phyloP scores from a whole-genome alignment of 2,329 filamentous ascomycete genomes.

The Alternaria gaisen region DNA sequence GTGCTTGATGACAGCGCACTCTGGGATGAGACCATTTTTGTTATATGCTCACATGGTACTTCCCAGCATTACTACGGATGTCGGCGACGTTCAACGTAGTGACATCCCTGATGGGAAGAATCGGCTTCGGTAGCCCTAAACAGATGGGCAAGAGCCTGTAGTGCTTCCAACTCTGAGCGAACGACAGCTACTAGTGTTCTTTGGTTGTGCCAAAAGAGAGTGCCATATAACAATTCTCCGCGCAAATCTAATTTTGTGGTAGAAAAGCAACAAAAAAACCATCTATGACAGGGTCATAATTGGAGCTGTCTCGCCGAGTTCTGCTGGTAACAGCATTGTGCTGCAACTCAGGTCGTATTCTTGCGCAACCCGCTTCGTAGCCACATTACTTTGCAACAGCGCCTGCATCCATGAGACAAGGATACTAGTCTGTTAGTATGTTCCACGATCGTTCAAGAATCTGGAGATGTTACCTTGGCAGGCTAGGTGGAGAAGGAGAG shows the following conservation, averaged over 20 bases:
- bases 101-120: neutral
- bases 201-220: neutral
- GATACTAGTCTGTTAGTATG: neutral
- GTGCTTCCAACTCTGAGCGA: neutral
- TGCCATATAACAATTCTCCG: neutral
- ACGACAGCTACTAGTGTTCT: neutral
- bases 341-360: neutral
- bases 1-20: neutral
- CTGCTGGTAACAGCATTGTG: neutral
- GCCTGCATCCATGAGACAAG: neutral
- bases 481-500: neutral
- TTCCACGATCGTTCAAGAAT: neutral
- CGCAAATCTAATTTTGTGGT: neutral
- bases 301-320: neutral
- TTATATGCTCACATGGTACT: neutral
- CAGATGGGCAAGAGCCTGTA: neutral
- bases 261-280: neutral
- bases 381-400: neutral
- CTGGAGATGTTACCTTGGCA: neutral
- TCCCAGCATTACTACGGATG: neutral
- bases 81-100: neutral
- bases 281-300: no score
- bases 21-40: neutral
- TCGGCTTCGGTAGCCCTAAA: neutral
- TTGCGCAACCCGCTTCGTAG: neutral